Evolutionary conservation across 2,329 filamentous ascomycete genomes (phyloP).

Genomic region (Exophiala calicioides): DNA sequence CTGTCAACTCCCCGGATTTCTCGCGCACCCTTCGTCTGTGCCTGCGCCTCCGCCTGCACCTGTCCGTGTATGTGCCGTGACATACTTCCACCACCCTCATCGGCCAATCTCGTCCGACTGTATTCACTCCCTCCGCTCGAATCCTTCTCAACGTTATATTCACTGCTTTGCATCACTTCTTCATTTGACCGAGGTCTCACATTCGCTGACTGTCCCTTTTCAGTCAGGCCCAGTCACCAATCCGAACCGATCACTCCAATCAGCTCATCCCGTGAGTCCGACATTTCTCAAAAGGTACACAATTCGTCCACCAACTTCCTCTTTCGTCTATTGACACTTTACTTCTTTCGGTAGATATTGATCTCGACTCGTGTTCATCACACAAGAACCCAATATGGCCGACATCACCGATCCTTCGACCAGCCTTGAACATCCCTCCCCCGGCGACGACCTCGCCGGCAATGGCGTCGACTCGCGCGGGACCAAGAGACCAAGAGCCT

Average conservation of each 20-base stretch:
- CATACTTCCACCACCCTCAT: conserved; percentile 1
- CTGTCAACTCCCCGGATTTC: conserved; percentile 25
- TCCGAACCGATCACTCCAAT: not conserved
- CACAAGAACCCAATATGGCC: conserved; percentile 60
- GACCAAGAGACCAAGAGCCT: conserved; percentile 83
- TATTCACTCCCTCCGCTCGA: not conserved
- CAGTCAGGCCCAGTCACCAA: conserved; percentile 4
- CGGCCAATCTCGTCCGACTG: conserved; percentile 3
- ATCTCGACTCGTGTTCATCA: conserved; percentile 17
- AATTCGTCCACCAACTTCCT: conserved; percentile 21
- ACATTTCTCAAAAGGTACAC: conserved; percentile 20
- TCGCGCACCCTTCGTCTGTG: conserved; percentile 3
- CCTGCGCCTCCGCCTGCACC: conserved; percentile 7
- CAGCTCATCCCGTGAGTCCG: not conserved
- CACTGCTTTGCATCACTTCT: conserved; percentile 5
- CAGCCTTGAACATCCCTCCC: conserved; percentile 67
- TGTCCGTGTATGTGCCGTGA: conserved; percentile 21
- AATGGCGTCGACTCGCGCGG: conserved; percentile 78
- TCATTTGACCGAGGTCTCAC: not conserved
- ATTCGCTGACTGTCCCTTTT: conserved; percentile 14
- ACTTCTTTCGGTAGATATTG: conserved; percentile 28
- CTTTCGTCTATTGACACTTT: conserved; percentile 30
- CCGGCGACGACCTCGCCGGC: conserved; percentile 68
- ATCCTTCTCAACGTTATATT: conserved; percentile 2
- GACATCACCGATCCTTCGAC: conserved; percentile 78